phyloP scores from a whole-genome alignment of 2,329 filamentous ascomycete genomes.

The Metarhizium guizhouense region DNA sequence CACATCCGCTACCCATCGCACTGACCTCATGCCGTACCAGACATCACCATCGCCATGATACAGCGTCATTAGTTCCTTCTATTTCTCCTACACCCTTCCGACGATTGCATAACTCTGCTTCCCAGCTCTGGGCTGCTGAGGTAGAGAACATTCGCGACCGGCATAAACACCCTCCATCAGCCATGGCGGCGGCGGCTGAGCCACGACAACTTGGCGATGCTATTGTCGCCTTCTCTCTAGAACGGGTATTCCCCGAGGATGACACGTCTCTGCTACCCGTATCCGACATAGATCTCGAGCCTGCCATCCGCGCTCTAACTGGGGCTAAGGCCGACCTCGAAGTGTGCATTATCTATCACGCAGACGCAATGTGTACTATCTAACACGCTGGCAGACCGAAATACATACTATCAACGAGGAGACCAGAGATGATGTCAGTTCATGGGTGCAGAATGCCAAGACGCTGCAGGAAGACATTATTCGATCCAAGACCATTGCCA shows the following conservation, averaged over 20 bases:
- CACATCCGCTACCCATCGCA: background rate
- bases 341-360: conserved; percentile 17
- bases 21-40: background rate
- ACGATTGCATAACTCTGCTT: background rate
- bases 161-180: background rate
- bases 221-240: conserved; percentile 30
- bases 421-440: conserved; percentile 68
- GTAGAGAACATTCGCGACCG: background rate
- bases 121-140: background rate
- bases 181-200: conserved; percentile 23
- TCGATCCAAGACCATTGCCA: conserved; percentile 67
- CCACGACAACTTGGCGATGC: conserved; percentile 28
- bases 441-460: conserved; percentile 80
- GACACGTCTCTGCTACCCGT: conserved; percentile 27
- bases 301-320: conserved; percentile 29
- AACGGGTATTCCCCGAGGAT: conserved; percentile 32
- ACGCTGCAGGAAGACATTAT: conserved; percentile 79
- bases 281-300: conserved; percentile 27
- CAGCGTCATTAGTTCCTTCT: background rate
- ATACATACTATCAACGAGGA: conserved; percentile 70
- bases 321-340: conserved; percentile 28
- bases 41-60: background rate
- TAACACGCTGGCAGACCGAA: conserved; percentile 35
- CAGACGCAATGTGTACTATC: background rate
- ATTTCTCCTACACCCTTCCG: background rate